Evolutionary conservation across 2,329 filamentous ascomycete genomes (phyloP).

Genomic region (Alternaria angustiovoidea): DNA sequence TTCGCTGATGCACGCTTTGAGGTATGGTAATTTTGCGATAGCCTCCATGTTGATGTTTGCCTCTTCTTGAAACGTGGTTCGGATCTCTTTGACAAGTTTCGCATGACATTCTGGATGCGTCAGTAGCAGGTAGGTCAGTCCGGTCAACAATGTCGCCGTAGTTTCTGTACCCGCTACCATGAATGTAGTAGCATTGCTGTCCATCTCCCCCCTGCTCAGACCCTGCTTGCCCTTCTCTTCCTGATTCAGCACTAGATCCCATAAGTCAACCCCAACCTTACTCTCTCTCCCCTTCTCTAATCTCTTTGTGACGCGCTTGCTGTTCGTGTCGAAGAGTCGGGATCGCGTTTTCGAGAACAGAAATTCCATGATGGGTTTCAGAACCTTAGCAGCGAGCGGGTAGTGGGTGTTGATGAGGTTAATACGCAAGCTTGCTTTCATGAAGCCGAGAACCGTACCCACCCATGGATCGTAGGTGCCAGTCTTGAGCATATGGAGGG

Average conservation of each 20-base stretch:
- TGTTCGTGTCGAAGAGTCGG: background rate
- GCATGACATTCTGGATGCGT: constrained; percentile 20
- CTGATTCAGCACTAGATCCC: constrained; percentile 43
- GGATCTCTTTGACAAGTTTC: constrained; percentile 19
- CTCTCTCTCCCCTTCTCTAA: background rate
- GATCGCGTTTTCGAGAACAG: background rate
- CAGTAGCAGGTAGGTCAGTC: constrained; percentile 47
- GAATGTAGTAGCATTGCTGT: constrained; percentile 29
- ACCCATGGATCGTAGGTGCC: constrained; percentile 25
- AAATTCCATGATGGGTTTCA: background rate
- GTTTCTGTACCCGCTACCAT: constrained; percentile 42
- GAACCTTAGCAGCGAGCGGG: background rate
- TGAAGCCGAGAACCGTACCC: background rate
- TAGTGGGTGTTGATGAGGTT: background rate
- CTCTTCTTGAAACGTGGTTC: constrained; percentile 19
- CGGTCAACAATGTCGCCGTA: constrained; percentile 41
- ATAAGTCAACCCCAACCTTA: background rate
- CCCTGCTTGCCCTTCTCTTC: constrained; percentile 26
- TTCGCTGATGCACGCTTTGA: constrained; percentile 47
- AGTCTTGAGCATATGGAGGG: constrained; percentile 35
- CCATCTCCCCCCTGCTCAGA: background rate
- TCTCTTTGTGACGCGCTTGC: background rate
- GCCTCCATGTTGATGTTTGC: constrained; percentile 31
- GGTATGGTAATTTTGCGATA: constrained; percentile 42
- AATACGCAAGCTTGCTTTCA: background rate